Conservation (phyloP, 495 filamentous ascomycete species). For the Aspergillus sparsus region DNA sequence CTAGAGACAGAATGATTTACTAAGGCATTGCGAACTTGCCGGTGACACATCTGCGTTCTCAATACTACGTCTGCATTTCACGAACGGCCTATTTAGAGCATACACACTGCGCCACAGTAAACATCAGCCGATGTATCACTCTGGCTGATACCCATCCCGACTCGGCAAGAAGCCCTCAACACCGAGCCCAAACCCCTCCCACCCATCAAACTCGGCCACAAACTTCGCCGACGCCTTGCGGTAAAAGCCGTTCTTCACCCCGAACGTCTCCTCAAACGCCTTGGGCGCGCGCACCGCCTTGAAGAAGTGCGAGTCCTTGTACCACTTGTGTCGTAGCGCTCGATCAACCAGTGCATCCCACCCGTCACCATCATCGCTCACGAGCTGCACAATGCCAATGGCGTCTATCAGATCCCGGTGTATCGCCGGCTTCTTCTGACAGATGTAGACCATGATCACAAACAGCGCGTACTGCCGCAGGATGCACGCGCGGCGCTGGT, state of each 20-base stretch:
- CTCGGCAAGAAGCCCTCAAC: slow-evolving; percentile 10
- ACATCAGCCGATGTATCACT: too few species aligned
- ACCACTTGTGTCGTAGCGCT: slow-evolving; percentile 56
- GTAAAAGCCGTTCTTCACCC: slow-evolving; percentile 64
- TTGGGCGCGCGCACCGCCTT: slow-evolving; percentile 64
- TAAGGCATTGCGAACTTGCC: too few species aligned
- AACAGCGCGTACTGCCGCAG: slow-evolving; percentile 75
- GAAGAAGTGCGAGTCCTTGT: slow-evolving; percentile 68
- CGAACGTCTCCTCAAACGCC: slow-evolving; percentile 68
- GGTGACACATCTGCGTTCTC: too few species aligned
- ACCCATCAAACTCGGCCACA: slow-evolving; percentile 67
- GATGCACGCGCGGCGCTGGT: slow-evolving; percentile 59
- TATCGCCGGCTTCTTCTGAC: slow-evolving; percentile 59
- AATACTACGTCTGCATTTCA: too few species aligned
- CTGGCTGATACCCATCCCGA: slow-evolving; percentile 20
- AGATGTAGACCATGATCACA: slow-evolving; percentile 62
- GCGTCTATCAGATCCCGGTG: slow-evolving; percentile 46
- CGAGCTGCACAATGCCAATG: slow-evolving; percentile 54
- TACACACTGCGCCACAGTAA: too few species aligned
- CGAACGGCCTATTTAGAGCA: too few species aligned
- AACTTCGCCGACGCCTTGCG: slow-evolving; percentile 73
- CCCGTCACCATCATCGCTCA: slow-evolving; percentile 49
- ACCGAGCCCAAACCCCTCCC: slow-evolving; percentile 38
- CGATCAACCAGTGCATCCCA: slow-evolving; percentile 67
- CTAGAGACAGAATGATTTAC: too few species aligned